Percentiles rank a stretch among this genome's conserved stretches.
These are phyloP conservation scores for Eragrostis tef DNA, from an alignment of 202 grass and related monocot genomes.

Conservation along the genomic window DNA sequence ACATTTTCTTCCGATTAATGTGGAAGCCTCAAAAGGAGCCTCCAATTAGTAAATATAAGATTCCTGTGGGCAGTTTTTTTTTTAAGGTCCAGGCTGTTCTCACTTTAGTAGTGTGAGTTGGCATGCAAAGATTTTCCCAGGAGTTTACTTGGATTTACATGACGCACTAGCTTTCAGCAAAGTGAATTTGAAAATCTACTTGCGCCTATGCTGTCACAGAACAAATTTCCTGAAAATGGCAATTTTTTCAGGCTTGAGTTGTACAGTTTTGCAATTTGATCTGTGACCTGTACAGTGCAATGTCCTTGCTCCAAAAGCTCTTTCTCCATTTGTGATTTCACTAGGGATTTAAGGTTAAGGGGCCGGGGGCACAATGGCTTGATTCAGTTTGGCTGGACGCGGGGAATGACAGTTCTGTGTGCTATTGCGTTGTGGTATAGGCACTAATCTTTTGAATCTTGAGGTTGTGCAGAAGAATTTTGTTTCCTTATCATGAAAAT, in stretches of 20 bases:
- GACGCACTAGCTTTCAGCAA: background rate
- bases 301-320: background rate
- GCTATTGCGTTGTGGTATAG: background rate
- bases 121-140: background rate
- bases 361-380: background rate
- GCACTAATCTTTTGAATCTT: background rate
- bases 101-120: background rate
- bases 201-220: background rate
- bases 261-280: conserved; percentile 1
- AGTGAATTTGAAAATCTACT: background rate
- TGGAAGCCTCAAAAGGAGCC: too few relatives aligned
- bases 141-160: background rate
- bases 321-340: background rate
- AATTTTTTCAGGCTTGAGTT: background rate
- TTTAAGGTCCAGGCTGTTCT: background rate
- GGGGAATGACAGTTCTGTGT: background rate
- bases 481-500: background rate
- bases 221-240: conserved; percentile 6
- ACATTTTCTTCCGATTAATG: too few relatives aligned
- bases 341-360: background rate
- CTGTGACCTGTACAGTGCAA: background rate
- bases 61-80: background rate
- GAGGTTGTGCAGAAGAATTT: background rate
- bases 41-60: too few relatives aligned
- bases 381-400: background rate